These are phyloP conservation scores for Rhodotorula babjevae DNA, from an alignment of 768 basidiomycete genomes.

Conservation along the genomic window DNA sequence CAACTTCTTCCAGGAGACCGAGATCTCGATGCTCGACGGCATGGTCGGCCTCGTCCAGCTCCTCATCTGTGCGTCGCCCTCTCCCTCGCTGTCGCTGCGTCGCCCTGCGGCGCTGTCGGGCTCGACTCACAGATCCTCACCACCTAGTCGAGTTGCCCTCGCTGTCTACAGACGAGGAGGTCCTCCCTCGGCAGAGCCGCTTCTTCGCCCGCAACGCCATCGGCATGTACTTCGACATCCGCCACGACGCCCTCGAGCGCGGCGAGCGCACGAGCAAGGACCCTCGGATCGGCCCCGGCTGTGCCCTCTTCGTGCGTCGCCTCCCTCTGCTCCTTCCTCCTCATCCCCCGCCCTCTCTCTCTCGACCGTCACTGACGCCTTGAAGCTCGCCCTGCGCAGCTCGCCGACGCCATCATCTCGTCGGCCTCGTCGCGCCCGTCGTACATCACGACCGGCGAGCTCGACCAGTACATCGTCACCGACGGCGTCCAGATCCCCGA, in stretches of 20 bases:
- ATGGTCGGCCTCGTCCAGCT: slow-evolving; percentile 26
- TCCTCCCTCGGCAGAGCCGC: slow-evolving; percentile 19
- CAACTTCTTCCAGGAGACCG: slow-evolving; percentile 8
- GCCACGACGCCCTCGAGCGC: slow-evolving; percentile 8
- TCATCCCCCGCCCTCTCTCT: no score
- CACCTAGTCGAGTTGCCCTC: slow-evolving; percentile 5
- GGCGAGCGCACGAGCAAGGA: slow-evolving; percentile 19
- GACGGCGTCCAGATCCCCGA: slow-evolving; percentile 31
- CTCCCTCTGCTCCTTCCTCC: background rate
- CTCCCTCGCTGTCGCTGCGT: background rate
- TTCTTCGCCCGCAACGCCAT: slow-evolving; percentile 19
- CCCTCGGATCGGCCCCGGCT: slow-evolving; percentile 14
- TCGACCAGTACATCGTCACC: slow-evolving; percentile 18
- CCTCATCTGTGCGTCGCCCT: slow-evolving; percentile 22
- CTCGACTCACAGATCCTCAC: background rate
- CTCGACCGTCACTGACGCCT: background rate
- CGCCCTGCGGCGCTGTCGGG: no score
- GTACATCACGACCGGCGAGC: slow-evolving; percentile 28
- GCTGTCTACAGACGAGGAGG: slow-evolving; percentile 21
- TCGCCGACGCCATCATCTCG: slow-evolving; percentile 31
- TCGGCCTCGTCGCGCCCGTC: slow-evolving; percentile 16
- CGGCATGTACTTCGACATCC: slow-evolving; percentile 21
- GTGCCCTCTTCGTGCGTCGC: slow-evolving; percentile 25
- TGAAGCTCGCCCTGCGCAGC: background rate
- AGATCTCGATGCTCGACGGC: slow-evolving; percentile 4